Evolutionary conservation across 106 monocot species (phyloP), one percentile per base, ranked within the genome.

Genomic region (Phalaenopsis aphrodite): DNA sequence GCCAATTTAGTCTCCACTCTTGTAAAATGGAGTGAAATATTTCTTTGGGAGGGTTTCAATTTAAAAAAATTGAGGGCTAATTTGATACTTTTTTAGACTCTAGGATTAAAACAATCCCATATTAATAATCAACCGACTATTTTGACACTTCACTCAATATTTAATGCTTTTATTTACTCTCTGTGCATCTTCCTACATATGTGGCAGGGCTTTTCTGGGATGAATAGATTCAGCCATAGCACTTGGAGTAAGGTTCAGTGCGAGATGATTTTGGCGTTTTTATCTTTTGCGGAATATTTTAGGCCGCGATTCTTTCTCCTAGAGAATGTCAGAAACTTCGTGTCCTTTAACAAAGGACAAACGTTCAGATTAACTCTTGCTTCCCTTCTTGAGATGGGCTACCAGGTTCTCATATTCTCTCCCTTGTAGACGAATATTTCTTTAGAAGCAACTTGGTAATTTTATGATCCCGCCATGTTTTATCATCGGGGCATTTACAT

Each of bases 231-330:
- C 77, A 99, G 85, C 78, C 87, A 93, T 55, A 89, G 95, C 82
- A 88, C 88, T 39, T 99, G 99, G 99, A 99, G 99, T 84, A 95
- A 95, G 82, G 99, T 99, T 8, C 99, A 99, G 78, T 99, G 99
- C 24, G 99, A 99, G 84, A 99, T 99, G 99, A 95, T 99, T 79
- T 79, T 99, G 49, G 99, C 95, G 55, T 99, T 99, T 79, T 47
- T 99, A 66, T 99, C 99, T 56, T 99, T 94, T 83, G 99, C 91
- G 77, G 99, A 99, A 75, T 93, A 93, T 87, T 99, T 99, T 68
- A 79, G 99, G 24, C 99, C 99, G 47, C 82, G 84, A 56, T 99
- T 89, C 80, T 99, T 99, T 76, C 95, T 99, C 82, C 79, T 99
- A 65, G 99, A 99, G 79, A 99, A 99, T 80, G 99, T 99, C 58